Base-by-base conservation (phyloP, 2,329 filamentous ascomycete species). In the Xylariaceae sp. region DNA sequence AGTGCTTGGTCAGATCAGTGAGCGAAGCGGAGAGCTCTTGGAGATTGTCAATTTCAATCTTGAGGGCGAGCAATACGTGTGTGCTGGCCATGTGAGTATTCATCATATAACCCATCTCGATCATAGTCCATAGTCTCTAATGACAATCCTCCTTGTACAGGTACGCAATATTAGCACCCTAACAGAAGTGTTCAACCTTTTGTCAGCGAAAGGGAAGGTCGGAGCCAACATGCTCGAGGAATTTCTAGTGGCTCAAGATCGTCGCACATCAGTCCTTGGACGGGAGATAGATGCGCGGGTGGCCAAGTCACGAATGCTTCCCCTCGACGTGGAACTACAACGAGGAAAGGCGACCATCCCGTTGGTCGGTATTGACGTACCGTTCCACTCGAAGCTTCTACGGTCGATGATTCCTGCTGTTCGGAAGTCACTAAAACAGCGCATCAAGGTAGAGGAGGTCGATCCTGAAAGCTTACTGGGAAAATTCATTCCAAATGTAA, bases 401-500 rank as follows among this genome's bases (percentile, higher is more conserved):
- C 91, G 95, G 53, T 96, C 92, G 33, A 95, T 95, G 69, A 95
- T 99, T 75, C 98, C 98, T 83, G 94, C 95, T 40, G 99, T 98
- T 91, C 86, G 95, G 66, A 93, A 88, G 39, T 98, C 98, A 87
- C 77, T 99, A 74, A 88, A 97, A 69, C 98, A 98, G 90, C 98
- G 98, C 86, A 98, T 99, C 80, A 92, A 97, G 84, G 96, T 96
- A 86, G 97, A 92, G 16, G 95, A 90, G 53, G 97, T 99, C 75
- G 94, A 98, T 75, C 95, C 95, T 2, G 89, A 90, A 74, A 98
- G 98, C 83, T 79, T 99, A 72, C 85, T 98, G 65, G 95, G 94
- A 70, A 98, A 98, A 79, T 99, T 98, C 79, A 98, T 99, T 65
- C 95, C 95, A 68, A 99, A 99, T 77, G 95, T 99, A 65, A 98